A percentile compares a stretch with the other conserved stretches of the same genome.
Conservation (phyloP, 108 stramenopile genomes). For the Seminavis robusta region DNA sequence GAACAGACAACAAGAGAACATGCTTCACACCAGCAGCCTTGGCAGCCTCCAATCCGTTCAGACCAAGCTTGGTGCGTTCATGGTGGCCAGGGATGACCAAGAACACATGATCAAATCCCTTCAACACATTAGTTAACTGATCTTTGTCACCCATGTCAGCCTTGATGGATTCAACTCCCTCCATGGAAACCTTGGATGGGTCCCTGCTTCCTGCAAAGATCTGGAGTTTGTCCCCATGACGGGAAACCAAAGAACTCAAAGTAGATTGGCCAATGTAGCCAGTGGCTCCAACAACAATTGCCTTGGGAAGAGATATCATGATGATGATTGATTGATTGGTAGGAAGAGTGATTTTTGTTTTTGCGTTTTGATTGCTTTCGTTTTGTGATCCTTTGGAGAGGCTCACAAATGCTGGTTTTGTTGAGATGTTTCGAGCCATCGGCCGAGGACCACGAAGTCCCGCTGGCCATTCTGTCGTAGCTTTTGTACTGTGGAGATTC, state of each 20-base stretch:
- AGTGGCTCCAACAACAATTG: constrained; percentile 17
- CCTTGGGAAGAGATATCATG: neutral
- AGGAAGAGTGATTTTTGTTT: no score
- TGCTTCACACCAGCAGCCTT: constrained; percentile 18
- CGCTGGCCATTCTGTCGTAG: no score
- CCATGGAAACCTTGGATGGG: constrained; percentile 2
- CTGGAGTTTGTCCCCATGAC: constrained; percentile 5
- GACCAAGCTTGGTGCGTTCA: constrained; percentile 8
- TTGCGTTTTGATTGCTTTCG: no score
- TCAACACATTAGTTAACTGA: constrained; percentile 6
- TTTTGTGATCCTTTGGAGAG: no score
- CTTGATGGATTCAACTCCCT: constrained; percentile 1
- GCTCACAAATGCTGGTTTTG: no score
- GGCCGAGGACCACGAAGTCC: no score
- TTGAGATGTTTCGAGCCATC: no score
- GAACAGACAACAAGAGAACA: constrained; percentile 13
- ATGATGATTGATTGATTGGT: neutral
- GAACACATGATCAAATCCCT: constrained; percentile 16
- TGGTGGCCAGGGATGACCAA: constrained; percentile 17
- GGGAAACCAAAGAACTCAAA: neutral
- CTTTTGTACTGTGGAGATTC: no score
- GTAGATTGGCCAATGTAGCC: constrained; percentile 20
- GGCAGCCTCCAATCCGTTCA: constrained; percentile 22
- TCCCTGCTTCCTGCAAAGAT: constrained; percentile 12
- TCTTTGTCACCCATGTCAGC: constrained; percentile 13